Base-by-base conservation (phyloP, 2,329 filamentous ascomycete genomes). In the Cryphonectria japonica region DNA sequence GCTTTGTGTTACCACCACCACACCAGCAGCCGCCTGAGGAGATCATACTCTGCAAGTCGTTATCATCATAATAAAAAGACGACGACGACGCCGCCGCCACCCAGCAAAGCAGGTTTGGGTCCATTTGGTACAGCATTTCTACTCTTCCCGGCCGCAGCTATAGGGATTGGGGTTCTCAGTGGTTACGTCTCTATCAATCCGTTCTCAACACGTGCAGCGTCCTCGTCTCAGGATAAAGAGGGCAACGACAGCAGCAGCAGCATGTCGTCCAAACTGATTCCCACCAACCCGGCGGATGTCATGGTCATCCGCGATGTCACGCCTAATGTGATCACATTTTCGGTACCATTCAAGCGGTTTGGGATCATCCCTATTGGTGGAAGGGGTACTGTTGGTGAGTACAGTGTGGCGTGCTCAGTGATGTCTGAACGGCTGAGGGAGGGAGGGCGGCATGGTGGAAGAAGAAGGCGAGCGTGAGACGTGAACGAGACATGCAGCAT, bases 291-390 rank as follows among this genome's bases (percentile, higher is more conserved):
- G 16, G 87, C 90, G 26, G 89, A 93, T 77, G 91, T 96, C 74
- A 97, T 97, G 92, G 93, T 97, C 73, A 95, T 97, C 77, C 93
- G 95, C 74, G 88, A 94, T 76, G 83, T 98, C 76, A 93, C 92
- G 1, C 92, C 93, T 19, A 91, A 92, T 75, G 87, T 97, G 73
- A 89, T 89, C 59, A 97, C 92, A 16, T 86, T 94, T 76, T 95
- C 92, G 13, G 87, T 94, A 2, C 96, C 96, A 9, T 99, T 99
- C 82, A 82, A 88, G 67, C 92, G 96, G 63, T 93, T 93, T 77
- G 94, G 94, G 66, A 85, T 84, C 66, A 82, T 97, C 77, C 93
- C 93, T 78, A 86, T 99, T 77, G 96, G 96, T 69, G 95, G 94
- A 62, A 88, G 96, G 77, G 95, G 89, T 73, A 98, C 96, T 6